These are phyloP conservation scores for Naganishia friedmannii DNA, from an alignment of 768 basidiomycete species.

Conservation along the genomic window DNA sequence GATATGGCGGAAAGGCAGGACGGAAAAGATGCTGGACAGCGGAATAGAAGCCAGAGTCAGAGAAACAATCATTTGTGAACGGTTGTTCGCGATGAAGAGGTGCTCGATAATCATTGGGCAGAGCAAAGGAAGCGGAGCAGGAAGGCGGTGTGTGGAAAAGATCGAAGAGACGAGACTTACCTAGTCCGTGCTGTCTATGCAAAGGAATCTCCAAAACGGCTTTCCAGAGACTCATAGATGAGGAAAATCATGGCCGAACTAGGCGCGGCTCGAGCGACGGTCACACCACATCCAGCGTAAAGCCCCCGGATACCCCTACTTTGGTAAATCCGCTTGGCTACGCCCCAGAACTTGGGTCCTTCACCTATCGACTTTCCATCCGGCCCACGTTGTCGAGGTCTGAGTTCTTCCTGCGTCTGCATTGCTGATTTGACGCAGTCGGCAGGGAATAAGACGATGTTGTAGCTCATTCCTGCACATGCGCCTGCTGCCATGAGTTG, in stretches of 20 bases:
- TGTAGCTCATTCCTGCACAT: conserved; percentile 78
- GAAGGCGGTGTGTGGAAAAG: not conserved
- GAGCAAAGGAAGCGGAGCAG: too few species aligned
- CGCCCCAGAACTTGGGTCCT: conserved; percentile 53
- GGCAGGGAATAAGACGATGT: conserved; percentile 86
- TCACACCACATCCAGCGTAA: conserved; percentile 91
- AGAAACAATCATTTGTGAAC: not conserved
- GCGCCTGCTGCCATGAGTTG: conserved; percentile 86
- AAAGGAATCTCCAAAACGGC: conserved; percentile 56
- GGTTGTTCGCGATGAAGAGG: not conserved
- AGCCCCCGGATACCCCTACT: conserved; percentile 75
- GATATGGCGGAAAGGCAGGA: not conserved
- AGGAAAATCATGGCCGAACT: conserved; percentile 90
- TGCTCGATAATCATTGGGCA: not conserved
- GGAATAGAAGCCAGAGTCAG: not conserved
- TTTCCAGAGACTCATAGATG: conserved; percentile 76
- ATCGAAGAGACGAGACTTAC: not conserved
- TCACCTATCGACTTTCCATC: conserved; percentile 25
- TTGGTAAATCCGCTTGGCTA: conserved; percentile 67
- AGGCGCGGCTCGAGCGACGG: conserved; percentile 76
- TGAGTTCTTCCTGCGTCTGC: conserved; percentile 86
- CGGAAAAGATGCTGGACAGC: not conserved
- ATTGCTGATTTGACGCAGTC: conserved; percentile 92
- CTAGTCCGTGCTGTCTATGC: not conserved
- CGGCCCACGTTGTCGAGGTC: conserved; percentile 45